Evolutionary conservation across 2,329 filamentous ascomycete species (phyloP), one percentile per base, ranked within the genome.

Genomic region (Aspergillus thermomutatus): DNA sequence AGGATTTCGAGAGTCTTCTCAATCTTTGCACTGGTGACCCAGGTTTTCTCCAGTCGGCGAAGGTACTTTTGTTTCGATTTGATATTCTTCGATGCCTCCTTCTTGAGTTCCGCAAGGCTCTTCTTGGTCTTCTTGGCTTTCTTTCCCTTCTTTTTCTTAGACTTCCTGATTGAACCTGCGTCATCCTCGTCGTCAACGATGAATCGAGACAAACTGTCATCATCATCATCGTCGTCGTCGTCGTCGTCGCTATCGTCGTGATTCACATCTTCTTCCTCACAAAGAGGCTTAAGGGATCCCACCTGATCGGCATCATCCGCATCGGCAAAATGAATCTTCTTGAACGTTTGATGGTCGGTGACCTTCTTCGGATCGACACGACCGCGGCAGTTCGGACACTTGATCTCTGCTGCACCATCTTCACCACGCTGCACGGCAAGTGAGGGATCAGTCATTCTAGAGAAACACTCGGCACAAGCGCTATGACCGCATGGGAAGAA

Each of bases 401-500:
- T 88, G 40, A 84, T 79, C 55, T 77, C 77, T 47, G 71, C 72
- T 25, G 60, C 64, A 5, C 70, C 76, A 50, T 89, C 87, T 34
- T 86, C 79, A 4, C 87, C 89, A 56, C 85, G 79, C 27, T 78
- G 82, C 45, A 88, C 75, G 17, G 77, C 78, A 53, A 80, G 77
- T 1, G 80, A 74, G 3, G 86, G 85, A 60, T 91, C 89, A 0
- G 81, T 80, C 49, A 95, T 81, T 54, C 82, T 84, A 5, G 84
- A 81, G 59, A 94, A 86, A 69, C 92, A 96, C 60, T 92, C 88
- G 1, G 82, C 77, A 72, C 92, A 96, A 25, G 86, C 86, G 58
- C 87, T 85, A 67, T 96, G 92, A 1, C 92, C 92, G 67, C 92
- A 96, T 1, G 91, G 91, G 52, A 91, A 80, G 71, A 92, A 88